Evolutionary conservation across 208 protist species (phyloP).

Genomic region (Trypanosoma mega): DNA sequence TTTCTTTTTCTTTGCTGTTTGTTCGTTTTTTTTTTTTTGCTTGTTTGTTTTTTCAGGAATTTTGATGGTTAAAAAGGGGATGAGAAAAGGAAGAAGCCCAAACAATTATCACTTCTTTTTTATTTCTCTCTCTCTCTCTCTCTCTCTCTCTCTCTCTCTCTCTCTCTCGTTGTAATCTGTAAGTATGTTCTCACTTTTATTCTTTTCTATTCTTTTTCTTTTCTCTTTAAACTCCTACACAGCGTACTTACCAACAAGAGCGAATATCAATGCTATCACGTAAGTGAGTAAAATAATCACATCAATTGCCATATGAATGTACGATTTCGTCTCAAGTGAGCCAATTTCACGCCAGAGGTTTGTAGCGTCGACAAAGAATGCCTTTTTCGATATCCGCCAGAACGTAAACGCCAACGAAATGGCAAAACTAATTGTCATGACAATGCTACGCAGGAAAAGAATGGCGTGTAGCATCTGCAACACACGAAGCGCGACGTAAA

Average conservation of each 20-base stretch:
- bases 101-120: too few species aligned
- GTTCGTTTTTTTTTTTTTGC: conserved; percentile 12
- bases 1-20: not conserved
- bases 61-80: not conserved
- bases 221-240: conserved; percentile 6
- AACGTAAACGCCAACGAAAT: conserved; percentile 37
- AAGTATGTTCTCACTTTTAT: not conserved
- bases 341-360: conserved; percentile 74
- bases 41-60: not conserved
- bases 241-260: conserved; percentile 53
- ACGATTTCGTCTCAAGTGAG: conserved; percentile 59
- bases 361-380: conserved; percentile 76
- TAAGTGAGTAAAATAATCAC: conserved; percentile 55
- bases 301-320: conserved; percentile 55
- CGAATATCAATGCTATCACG: conserved; percentile 68
- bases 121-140: too few species aligned
- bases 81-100: too few species aligned
- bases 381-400: conserved; percentile 45
- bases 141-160: too few species aligned
- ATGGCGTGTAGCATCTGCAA: conserved; percentile 60
- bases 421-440: conserved; percentile 37
- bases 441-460: conserved; percentile 46
- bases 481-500: conserved; percentile 57
- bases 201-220: conserved; percentile 2
- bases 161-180: too few species aligned